Conservation (phyloP, 768 basidiomycete species). For the Mycena venus region DNA sequence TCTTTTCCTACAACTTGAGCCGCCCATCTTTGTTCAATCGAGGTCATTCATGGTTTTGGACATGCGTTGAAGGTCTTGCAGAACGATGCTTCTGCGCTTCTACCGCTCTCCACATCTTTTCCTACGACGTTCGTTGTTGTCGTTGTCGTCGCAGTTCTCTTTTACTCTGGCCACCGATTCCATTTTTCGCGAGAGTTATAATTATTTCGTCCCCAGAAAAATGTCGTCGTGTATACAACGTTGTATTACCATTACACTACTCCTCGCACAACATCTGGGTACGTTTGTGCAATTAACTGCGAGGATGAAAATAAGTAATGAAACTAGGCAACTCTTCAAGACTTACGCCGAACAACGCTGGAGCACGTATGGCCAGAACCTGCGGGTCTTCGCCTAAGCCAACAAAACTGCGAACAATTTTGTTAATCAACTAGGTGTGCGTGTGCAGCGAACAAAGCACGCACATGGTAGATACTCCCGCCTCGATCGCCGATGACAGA, state of each 20-base stretch:
- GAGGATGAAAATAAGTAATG: slow-evolving; percentile 12
- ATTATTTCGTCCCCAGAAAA: no score
- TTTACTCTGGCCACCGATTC: no score
- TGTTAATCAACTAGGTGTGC: neutral
- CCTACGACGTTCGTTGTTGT: neutral
- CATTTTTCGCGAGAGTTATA: no score
- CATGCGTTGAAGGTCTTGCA: no score
- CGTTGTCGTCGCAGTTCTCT: no score
- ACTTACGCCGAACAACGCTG: slow-evolving; percentile 74
- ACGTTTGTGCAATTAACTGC: slow-evolving; percentile 75
- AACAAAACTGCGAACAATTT: slow-evolving; percentile 68
- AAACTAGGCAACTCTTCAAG: neutral
- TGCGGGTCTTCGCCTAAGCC: slow-evolving; percentile 89
- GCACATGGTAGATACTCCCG: slow-evolving; percentile 90
- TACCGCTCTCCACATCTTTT: no score
- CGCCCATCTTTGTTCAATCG: no score
- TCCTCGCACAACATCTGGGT: slow-evolving; percentile 78
- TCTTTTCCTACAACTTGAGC: neutral
- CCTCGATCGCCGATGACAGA: slow-evolving; percentile 81
- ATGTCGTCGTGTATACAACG: no score
- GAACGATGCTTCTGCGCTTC: no score
- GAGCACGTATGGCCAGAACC: slow-evolving; percentile 79
- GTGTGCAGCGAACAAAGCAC: slow-evolving; percentile 30
- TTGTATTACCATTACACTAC: no score
- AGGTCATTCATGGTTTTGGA: no score